Evolutionary conservation across 306 rosid genomes (phyloP), one percentile per base, ranked within the genome.

Genomic region (Quercus glauca): DNA sequence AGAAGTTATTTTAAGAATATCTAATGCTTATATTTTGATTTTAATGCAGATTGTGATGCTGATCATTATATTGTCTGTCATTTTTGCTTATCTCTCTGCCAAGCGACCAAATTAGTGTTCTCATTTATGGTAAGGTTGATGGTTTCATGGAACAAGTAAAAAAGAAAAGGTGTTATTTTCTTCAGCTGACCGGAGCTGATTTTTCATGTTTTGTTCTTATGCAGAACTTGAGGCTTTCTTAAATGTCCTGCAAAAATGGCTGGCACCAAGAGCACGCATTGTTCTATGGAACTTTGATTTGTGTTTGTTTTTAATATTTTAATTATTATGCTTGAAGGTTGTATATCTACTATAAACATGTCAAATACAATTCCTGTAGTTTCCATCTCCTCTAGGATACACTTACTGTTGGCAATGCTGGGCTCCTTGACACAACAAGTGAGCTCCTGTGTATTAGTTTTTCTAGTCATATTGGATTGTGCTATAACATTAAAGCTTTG

Each of bases 31-130:
- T 60, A 12, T 8, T 56, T 14, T 52, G 64, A 67, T 73, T 29
- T 55, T 73, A 63, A 76, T 90, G 92, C 92, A 93, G 98, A 83
- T 91, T 81, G 21, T 90, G 82, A 35, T 90, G 5, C 59, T 93
- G 82, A 23, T 86, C 72, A 71, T 90, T 74, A 28, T 84, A 20
- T 59, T 93, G 67, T 80, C 93, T 75, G 81, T 91, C 85, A 41
- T 90, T 41, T 84, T 81, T 61, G 89, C 94, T 18, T 93, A 88
- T 77, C 73, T 88, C 80, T 80, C 87, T 15, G 82, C 93, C 70
- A 80, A 88, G 76, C 86, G 74, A 57, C 76, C 88, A 49, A 84
- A 78, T 76, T 83, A 81, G 86, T 28, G 94, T 88, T 90, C 72
- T 59, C 20, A 35, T 52, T 31, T 37, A 13, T 14, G 11, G 23